Evolutionary conservation across 768 basidiomycete genomes (phyloP).

Genomic region (Cystobasidium onofrii): DNA sequence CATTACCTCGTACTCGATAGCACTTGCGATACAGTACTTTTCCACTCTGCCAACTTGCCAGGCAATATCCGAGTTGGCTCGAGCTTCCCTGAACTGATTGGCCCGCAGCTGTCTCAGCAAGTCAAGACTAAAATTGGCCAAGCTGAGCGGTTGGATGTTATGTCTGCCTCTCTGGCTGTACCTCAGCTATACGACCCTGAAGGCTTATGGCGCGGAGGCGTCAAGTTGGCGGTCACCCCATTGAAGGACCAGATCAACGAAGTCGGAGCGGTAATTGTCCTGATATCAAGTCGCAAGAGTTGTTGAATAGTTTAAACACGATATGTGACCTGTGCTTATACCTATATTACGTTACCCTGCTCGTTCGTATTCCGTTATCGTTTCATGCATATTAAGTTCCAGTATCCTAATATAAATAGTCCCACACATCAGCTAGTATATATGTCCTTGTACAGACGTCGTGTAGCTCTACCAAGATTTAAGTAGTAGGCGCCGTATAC

Average conservation of each 20-base stretch:
- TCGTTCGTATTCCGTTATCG: too few species aligned
- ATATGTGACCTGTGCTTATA: too few species aligned
- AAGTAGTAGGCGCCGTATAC: background rate
- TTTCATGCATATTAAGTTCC: too few species aligned
- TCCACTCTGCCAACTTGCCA: constrained; percentile 25
- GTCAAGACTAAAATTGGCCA: background rate
- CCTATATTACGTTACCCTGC: too few species aligned
- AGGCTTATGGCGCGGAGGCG: constrained; percentile 15
- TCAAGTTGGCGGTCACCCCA: constrained; percentile 5
- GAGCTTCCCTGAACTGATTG: constrained; percentile 2
- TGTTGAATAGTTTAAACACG: too few species aligned
- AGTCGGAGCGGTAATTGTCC: constrained; percentile 25
- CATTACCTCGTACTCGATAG: constrained; percentile 26
- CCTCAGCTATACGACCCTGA: background rate
- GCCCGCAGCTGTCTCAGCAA: background rate
- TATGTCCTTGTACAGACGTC: background rate
- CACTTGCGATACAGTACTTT: background rate
- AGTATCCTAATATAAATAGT: background rate
- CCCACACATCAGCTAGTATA: background rate
- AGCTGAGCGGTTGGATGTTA: constrained; percentile 18
- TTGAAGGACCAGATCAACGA: constrained; percentile 29
- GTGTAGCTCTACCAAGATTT: background rate
- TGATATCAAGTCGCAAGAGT: constrained; percentile 13
- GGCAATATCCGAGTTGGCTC: constrained; percentile 2
- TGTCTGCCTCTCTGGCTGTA: background rate